Evolutionary conservation across 2,329 filamentous ascomycete species (phyloP), one percentile per base, ranked within the genome.

Genomic region (Claviceps paspali): DNA sequence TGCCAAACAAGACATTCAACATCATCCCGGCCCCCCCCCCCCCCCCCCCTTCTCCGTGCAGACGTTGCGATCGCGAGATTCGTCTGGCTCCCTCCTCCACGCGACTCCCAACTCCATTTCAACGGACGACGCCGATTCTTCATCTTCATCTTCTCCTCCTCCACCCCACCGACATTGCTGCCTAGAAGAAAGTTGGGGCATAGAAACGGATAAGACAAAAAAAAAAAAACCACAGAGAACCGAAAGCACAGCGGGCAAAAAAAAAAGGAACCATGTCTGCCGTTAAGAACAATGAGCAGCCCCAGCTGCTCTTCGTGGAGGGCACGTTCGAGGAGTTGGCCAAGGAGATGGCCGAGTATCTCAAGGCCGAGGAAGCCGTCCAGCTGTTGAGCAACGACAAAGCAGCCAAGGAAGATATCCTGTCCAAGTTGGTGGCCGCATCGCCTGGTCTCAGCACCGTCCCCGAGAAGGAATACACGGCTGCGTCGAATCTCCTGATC

Each of bases 401-500:
- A 53, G 49, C 52, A 14, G 49, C 58, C 37, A 84, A 86, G 65
- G 85, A 93, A 49, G 86, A 92, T 47, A 78, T 84, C 32, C 72
- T 98, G 40, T 82, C 87, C 68, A 87, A 86, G 70, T 70, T 98
- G 47, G 83, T 96, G 43, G 76, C 79, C 47, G 82, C 82, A 40
- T 85, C 84, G 37, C 63, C 72, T 37, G 73, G 72, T 35, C 69
- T 98, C 56, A 93, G 87, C 62, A 72, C 73, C 45, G 83, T 86
- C 39, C 84, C 88, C 41, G 91, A 98, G 71, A 92, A 91, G 73
- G 88, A 96, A 62, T 91, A 95, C 59, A 87, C 85, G 43, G 81
- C 88, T 41, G 85, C 88, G 43, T 95, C 95, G 67, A 96, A 98
- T 66, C 80, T 96, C 50, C 79, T 98, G 59, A 79, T 96, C 55